A percentile compares a stretch with the other conserved stretches of the same genome.
phyloP scores from a whole-genome alignment of 1,284 basidiomycete genomes.

The Malassezia globosa region DNA sequence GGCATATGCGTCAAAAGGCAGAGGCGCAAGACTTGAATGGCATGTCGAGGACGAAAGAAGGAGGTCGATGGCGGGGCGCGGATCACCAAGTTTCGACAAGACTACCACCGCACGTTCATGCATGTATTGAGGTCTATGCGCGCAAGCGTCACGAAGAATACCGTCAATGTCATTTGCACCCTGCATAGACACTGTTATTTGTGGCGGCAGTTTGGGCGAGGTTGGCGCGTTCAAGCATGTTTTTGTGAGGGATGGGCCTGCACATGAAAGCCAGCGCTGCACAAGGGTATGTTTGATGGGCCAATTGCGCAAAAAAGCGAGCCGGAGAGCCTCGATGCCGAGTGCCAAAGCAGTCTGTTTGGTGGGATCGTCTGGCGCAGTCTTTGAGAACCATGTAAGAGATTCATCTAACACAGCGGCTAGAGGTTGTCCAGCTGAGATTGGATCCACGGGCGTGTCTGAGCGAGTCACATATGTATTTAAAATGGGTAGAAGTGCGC shows the following conservation, averaged over 20 bases:
- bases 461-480: background rate
- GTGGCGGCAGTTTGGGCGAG: background rate
- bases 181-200: background rate
- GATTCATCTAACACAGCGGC: slow-evolving; percentile 3
- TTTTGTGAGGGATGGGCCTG: background rate
- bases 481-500: background rate
- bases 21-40: background rate
- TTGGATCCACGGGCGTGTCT: background rate
- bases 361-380: background rate
- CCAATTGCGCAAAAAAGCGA: background rate
- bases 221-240: background rate
- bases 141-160: background rate
- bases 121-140: slow-evolving; percentile 1
- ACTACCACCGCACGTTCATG: slow-evolving; percentile 7
- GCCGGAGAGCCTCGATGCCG: background rate
- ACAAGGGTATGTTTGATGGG: slow-evolving; percentile 3
- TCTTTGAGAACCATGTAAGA: background rate
- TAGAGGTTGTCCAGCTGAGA: slow-evolving; percentile 7
- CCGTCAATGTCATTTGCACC: background rate
- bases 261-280: background rate
- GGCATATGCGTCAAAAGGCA: slow-evolving; percentile 13
- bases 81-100: slow-evolving; percentile 2
- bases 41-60: no score
- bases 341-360: background rate
- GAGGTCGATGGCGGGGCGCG: background rate